Base-by-base conservation (phyloP, 768 basidiomycete genomes). In the Mycena kentingensis region DNA sequence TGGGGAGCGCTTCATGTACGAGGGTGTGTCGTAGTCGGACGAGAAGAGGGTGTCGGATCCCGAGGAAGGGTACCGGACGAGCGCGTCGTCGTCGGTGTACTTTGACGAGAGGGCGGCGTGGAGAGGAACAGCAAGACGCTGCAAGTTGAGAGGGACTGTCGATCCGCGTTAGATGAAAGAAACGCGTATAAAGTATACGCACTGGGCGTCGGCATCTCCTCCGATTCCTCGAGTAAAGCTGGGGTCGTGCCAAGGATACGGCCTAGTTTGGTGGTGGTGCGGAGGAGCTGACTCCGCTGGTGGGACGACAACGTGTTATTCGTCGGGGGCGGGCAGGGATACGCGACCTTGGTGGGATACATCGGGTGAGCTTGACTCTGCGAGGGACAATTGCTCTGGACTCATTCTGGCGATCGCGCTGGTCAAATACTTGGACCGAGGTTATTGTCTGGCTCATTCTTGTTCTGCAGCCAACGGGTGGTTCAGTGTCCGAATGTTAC, bases 221-320 rank as follows among this genome's bases (percentile, higher is more conserved):
- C 53, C 16, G 52, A 46, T 38, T 55, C 58, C 35, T 86, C 83
- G 11, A 81, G 55, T 27, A 85, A 69, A 51, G 77, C 81, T n/a
- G 84, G 85, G 15, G 82, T 78, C 18, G 75, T 70, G 12, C 85
- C 85, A 11, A 87, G 68, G 11, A 87, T 66, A 38, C 80, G 77
- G 19, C 77, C 77, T 19, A 87, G 74, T 68, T 85, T 87, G 60
- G 76, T 79, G 19, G 82, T 77, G 22, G 78, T 77, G 25, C 82
- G 80, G 26, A 83, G 60, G 21, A 87, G 75, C 47, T 80, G 80
- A 8, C 73, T 63, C n/a, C 83, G 78, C 64, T 85, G 79, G 21
- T 73, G 61, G 1, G 73, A 55, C 6, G 79, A 77, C 44, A 83
- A 65, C 16, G 73, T 67, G 65, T 87, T 86, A 15, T 72, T 78